phyloP scores from a whole-genome alignment of 169 alveolate species.

The Hepatocystis sp. region DNA sequence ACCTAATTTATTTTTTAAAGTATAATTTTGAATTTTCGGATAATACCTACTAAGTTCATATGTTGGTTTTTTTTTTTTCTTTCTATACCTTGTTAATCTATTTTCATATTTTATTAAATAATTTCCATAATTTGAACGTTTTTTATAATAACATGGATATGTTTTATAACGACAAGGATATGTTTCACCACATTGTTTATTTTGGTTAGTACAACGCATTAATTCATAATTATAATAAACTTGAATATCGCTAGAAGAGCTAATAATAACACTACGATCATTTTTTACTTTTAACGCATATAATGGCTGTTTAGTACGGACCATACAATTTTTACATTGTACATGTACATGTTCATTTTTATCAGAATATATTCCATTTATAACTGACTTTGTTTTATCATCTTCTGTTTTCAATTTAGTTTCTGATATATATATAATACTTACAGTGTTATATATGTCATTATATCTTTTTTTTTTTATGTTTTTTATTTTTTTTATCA shows the following conservation, averaged over 20 bases:
- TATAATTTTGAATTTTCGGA: slow-evolving; percentile 21
- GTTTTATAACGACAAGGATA: no score
- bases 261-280: neutral
- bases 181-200: no score
- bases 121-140: no score
- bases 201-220: no score
- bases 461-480: slow-evolving; percentile 10
- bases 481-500: slow-evolving; percentile 57
- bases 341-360: no score
- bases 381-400: neutral
- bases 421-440: slow-evolving; percentile 18
- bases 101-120: no score
- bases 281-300: slow-evolving; percentile 28
- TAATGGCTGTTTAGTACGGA: slow-evolving; percentile 5
- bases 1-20: slow-evolving; percentile 43
- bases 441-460: neutral
- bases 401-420: neutral
- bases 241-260: slow-evolving; percentile 13
- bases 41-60: slow-evolving; percentile 6
- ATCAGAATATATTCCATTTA: no score
- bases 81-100: slow-evolving; percentile 6
- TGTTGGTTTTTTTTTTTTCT: neutral
- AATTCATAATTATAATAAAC: slow-evolving; percentile 41
- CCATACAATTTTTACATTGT: slow-evolving; percentile 29
- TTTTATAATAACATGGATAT: no score